These are phyloP conservation scores for Penicillium nucicola DNA, from an alignment of 495 filamentous ascomycete species.

Conservation along the genomic window DNA sequence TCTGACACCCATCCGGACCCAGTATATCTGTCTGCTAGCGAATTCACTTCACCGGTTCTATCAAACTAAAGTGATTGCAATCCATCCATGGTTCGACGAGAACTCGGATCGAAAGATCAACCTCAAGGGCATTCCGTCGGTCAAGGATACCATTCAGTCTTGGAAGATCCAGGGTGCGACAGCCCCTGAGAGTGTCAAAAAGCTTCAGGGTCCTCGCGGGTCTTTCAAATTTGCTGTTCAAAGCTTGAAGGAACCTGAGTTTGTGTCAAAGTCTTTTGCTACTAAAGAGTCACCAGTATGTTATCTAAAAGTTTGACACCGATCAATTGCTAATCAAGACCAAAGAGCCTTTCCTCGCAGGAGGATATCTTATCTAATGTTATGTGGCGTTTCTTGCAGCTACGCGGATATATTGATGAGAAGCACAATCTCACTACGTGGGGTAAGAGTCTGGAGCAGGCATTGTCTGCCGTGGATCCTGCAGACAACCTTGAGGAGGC, in stretches of 20 bases:
- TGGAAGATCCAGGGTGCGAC: slow-evolving; percentile 69
- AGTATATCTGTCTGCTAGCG: slow-evolving; percentile 71
- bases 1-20: slow-evolving; percentile 67
- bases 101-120: slow-evolving; percentile 61
- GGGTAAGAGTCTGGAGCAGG: slow-evolving; percentile 73
- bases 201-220: slow-evolving; percentile 35
- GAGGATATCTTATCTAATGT: slow-evolving; percentile 75
- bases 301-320: not conserved
- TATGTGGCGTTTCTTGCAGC: slow-evolving; percentile 82
- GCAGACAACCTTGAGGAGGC: slow-evolving; percentile 56
- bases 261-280: slow-evolving; percentile 62
- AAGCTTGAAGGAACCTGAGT: slow-evolving; percentile 61
- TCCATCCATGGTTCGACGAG: slow-evolving; percentile 83
- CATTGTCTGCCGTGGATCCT: slow-evolving; percentile 59
- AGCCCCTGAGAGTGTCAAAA: slow-evolving; percentile 41
- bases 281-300: slow-evolving; percentile 36
- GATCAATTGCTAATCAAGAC: slow-evolving; percentile 7
- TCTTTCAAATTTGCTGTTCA: slow-evolving; percentile 45
- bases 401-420: slow-evolving; percentile 79
- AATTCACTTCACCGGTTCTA: slow-evolving; percentile 78
- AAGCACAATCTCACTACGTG: slow-evolving; percentile 78
- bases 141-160: slow-evolving; percentile 57
- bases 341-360: slow-evolving; percentile 44
- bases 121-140: slow-evolving; percentile 58
- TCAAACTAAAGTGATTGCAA: slow-evolving; percentile 67